Conservation (phyloP, 1,139 yeast species). For the Candida pseudocylindracea region DNA sequence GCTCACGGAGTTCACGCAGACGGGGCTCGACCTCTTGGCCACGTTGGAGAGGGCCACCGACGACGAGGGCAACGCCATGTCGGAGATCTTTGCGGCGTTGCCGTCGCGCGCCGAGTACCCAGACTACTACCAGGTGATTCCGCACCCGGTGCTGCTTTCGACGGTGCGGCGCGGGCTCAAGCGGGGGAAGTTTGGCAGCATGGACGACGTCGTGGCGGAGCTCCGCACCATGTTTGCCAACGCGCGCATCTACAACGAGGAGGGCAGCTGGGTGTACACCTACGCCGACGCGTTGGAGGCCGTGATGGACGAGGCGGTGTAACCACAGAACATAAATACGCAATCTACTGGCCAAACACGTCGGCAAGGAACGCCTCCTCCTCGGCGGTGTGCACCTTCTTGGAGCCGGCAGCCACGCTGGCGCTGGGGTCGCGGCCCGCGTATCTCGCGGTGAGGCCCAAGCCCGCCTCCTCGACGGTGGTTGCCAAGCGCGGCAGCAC, state of each 20-base stretch:
- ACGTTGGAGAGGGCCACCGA: constrained; percentile 13
- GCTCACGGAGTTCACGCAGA: no score
- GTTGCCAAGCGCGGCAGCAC: constrained; percentile 69
- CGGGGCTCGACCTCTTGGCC: no score
- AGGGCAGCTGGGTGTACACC: constrained; percentile 60
- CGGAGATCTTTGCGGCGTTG: constrained; percentile 41
- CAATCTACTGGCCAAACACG: constrained; percentile 18
- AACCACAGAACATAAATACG: neutral
- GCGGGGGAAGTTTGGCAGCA: constrained; percentile 23
- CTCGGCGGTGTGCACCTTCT: constrained; percentile 71
- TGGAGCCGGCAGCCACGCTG: constrained; percentile 94
- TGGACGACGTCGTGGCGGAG: constrained; percentile 48
- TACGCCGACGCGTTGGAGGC: constrained; percentile 54
- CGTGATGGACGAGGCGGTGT: constrained; percentile 11
- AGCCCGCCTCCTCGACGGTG: constrained; percentile 49
- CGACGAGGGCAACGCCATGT: constrained; percentile 15
- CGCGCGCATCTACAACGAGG: constrained; percentile 77
- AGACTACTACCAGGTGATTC: constrained; percentile 65
- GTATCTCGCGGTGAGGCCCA: constrained; percentile 41
- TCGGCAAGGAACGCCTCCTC: constrained; percentile 73
- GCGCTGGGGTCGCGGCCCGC: constrained; percentile 98
- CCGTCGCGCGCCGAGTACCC: constrained; percentile 65
- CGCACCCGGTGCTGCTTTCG: constrained; percentile 65
- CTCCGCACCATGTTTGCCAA: constrained; percentile 60
- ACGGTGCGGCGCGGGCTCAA: constrained; percentile 37